Evolutionary conservation across 352 stramenopile species (phyloP).

Genomic region (Pythium aristosporum): DNA sequence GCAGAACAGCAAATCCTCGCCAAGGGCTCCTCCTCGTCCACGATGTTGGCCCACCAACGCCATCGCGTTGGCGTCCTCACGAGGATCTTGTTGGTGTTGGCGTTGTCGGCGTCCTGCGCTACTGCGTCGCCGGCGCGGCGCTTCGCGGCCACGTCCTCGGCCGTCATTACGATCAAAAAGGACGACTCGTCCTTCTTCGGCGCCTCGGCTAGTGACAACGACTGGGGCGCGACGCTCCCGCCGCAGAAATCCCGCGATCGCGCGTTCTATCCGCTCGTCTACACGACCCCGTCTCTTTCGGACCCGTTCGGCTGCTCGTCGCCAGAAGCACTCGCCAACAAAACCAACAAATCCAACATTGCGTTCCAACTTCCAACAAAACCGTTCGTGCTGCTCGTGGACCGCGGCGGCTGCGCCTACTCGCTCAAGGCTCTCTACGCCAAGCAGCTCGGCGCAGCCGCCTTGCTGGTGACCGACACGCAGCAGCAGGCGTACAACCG

Average conservation of each 20-base stretch:
- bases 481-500: slow-evolving; percentile 71
- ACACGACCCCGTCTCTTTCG: slow-evolving; percentile 38
- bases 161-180: slow-evolving; percentile 58
- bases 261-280: slow-evolving; percentile 52
- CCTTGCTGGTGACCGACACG: slow-evolving; percentile 78
- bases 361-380: slow-evolving; percentile 27
- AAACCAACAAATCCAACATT: slow-evolving; percentile 16
- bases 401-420: slow-evolving; percentile 75
- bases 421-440: slow-evolving; percentile 72
- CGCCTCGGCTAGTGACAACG: slow-evolving; percentile 42
- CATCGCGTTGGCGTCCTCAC: background rate
- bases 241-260: slow-evolving; percentile 44
- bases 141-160: slow-evolving; percentile 26
- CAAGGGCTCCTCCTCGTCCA: background rate
- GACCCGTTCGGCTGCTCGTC: slow-evolving; percentile 59
- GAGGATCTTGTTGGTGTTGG: background rate
- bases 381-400: slow-evolving; percentile 68
- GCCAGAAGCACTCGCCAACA: slow-evolving; percentile 30
- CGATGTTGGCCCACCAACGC: background rate
- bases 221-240: slow-evolving; percentile 53
- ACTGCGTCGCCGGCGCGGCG: slow-evolving; percentile 10
- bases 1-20: background rate
- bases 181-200: slow-evolving; percentile 59
- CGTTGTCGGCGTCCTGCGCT: background rate
- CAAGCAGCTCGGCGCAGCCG: slow-evolving; percentile 57